Conservation (phyloP, 2,329 filamentous ascomycete species). For the Lachnellula subtilissima region DNA sequence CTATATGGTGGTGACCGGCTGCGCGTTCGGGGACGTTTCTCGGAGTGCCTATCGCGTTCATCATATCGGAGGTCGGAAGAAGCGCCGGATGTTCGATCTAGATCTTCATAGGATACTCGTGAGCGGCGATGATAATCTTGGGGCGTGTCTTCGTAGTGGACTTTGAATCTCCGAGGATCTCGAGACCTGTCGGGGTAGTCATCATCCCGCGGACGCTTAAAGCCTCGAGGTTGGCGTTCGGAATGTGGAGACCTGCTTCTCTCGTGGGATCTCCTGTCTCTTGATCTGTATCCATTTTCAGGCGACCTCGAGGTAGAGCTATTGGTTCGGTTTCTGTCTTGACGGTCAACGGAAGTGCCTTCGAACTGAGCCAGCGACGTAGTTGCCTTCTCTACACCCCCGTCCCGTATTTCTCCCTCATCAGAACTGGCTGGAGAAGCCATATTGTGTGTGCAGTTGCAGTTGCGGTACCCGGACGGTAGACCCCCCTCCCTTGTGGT, state of each 20-base stretch:
- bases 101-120: constrained; percentile 51
- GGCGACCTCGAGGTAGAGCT: constrained; percentile 33
- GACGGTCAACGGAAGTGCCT: constrained; percentile 86
- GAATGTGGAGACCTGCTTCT: constrained; percentile 53
- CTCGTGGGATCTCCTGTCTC: constrained; percentile 39
- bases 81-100: constrained; percentile 40
- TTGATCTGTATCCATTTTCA: constrained; percentile 41
- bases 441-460: constrained; percentile 34
- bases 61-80: constrained; percentile 39
- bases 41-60: constrained; percentile 45
- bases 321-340: constrained; percentile 65
- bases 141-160: constrained; percentile 54
- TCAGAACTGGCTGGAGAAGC: constrained; percentile 62
- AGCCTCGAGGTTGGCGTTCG: constrained; percentile 42
- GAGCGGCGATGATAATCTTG: constrained; percentile 44
- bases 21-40: constrained; percentile 52
- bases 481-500: constrained; percentile 32
- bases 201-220: constrained; percentile 63
- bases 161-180: constrained; percentile 56
- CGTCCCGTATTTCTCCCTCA: constrained; percentile 82
- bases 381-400: constrained; percentile 80
- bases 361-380: constrained; percentile 71
- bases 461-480: constrained; percentile 21
- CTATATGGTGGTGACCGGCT: constrained; percentile 45
- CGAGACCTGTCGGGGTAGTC: constrained; percentile 46